Conservation (phyloP, 2,329 filamentous ascomycete genomes). For the Neonectria ditissima region DNA sequence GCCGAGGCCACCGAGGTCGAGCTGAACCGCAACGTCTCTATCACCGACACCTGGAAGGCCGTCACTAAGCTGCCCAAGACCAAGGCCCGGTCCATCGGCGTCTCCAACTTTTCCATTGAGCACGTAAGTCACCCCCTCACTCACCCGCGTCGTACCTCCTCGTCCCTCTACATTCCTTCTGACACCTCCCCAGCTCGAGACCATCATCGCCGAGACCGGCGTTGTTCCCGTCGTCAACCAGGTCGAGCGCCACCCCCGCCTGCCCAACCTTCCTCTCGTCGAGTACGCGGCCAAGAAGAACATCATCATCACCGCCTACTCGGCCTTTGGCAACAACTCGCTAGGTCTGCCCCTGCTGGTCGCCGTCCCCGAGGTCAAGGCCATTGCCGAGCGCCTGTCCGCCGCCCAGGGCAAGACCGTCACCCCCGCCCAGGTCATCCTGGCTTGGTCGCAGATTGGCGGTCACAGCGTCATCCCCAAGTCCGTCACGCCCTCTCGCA, state of each 20-base stretch:
- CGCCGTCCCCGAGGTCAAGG: slow-evolving; percentile 67
- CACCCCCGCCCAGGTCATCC: slow-evolving; percentile 59
- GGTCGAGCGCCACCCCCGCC: slow-evolving; percentile 75
- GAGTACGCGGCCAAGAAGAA: slow-evolving; percentile 71
- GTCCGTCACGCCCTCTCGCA: slow-evolving; percentile 75
- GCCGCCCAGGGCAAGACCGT: slow-evolving; percentile 51
- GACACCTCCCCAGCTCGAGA: slow-evolving; percentile 58
- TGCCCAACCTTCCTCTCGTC: slow-evolving; percentile 67
- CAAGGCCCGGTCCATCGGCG: slow-evolving; percentile 75
- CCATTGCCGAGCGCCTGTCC: slow-evolving; percentile 63
- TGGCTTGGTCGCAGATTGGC: slow-evolving; percentile 69
- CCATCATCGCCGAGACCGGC: slow-evolving; percentile 67
- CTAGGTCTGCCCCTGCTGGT: slow-evolving; percentile 63
- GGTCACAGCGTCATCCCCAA: slow-evolving; percentile 82
- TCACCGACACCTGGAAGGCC: slow-evolving; percentile 60
- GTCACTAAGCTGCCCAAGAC: slow-evolving; percentile 68
- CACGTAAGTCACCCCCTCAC: slow-evolving; percentile 46
- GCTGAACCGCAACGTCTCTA: slow-evolving; percentile 58
- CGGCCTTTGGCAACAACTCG: slow-evolving; percentile 63
- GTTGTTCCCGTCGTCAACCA: slow-evolving; percentile 74
- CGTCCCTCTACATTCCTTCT: too few species aligned
- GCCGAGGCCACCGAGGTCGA: slow-evolving; percentile 45
- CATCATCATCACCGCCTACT: slow-evolving; percentile 77
- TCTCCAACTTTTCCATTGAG: slow-evolving; percentile 79
- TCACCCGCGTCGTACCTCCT: too few species aligned